A percentile compares a stretch with the other conserved stretches of the same genome.
These are phyloP conservation scores for Bipolaris victoriae DNA, from an alignment of 2,329 filamentous ascomycete genomes.

Conservation along the genomic window DNA sequence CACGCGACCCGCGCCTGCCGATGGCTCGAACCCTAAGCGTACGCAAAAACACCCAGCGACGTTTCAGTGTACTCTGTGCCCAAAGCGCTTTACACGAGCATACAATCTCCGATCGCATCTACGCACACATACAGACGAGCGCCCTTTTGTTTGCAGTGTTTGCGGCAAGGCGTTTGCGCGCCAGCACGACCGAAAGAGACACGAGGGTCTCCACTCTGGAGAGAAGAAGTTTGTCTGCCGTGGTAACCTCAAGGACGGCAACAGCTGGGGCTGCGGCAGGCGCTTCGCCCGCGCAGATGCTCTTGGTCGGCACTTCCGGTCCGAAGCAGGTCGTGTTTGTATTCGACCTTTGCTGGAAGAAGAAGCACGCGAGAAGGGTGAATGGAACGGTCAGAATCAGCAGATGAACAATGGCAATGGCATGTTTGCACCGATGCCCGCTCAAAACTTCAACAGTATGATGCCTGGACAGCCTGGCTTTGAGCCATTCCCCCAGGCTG, in stretches of 20 bases:
- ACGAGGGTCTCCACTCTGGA: slow-evolving; percentile 93
- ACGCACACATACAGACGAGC: slow-evolving; percentile 94
- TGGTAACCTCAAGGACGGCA: slow-evolving; percentile 81
- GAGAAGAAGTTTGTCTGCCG: slow-evolving; percentile 99
- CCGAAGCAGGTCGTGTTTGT: slow-evolving; percentile 92
- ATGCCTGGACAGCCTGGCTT: slow-evolving; percentile 45
- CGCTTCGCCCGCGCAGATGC: slow-evolving; percentile 95
- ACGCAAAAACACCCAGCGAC: slow-evolving; percentile 97
- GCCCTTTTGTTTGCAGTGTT: slow-evolving; percentile 95
- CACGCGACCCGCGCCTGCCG: slow-evolving; percentile 68
- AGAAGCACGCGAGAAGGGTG: slow-evolving; percentile 80
- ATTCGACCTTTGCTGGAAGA: slow-evolving; percentile 98
- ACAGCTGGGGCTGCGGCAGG: slow-evolving; percentile 90
- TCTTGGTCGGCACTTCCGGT: slow-evolving; percentile 90
- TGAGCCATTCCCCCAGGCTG: slow-evolving; percentile 37
- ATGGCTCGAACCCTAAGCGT: slow-evolving; percentile 67
- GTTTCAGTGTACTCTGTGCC: slow-evolving; percentile 91
- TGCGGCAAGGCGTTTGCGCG: slow-evolving; percentile 97
- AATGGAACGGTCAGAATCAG: slow-evolving; percentile 61
- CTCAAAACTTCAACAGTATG: slow-evolving; percentile 42
- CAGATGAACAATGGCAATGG: slow-evolving; percentile 62
- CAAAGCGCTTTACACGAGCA: slow-evolving; percentile 93
- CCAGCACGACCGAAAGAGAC: slow-evolving; percentile 95
- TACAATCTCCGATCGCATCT: slow-evolving; percentile 96
- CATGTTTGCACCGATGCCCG: slow-evolving; percentile 42